Percentiles rank a stretch among this genome's conserved stretches.
Evolutionary conservation across 1,284 basidiomycete genomes (phyloP).

Genomic region (Melanopsichium pennsylvanicum): DNA sequence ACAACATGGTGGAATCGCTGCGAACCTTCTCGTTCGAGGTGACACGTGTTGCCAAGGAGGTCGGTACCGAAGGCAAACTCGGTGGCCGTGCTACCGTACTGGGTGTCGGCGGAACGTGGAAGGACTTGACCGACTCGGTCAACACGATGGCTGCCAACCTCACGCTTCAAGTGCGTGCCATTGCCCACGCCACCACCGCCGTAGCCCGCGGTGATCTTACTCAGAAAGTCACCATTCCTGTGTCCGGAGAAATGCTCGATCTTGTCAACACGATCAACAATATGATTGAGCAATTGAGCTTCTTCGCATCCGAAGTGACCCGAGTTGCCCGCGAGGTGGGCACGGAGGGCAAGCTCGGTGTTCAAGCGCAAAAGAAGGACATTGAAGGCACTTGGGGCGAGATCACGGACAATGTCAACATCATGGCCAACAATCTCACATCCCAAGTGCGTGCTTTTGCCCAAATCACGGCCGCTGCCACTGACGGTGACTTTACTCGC

Average conservation of each 20-base stretch:
- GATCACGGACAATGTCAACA: conserved; percentile 80
- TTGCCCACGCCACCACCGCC: conserved; percentile 92
- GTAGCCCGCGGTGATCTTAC: conserved; percentile 93
- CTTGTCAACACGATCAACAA: conserved; percentile 76
- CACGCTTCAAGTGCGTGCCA: conserved; percentile 92
- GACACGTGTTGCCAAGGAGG: conserved; percentile 65
- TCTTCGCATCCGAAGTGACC: conserved; percentile 93
- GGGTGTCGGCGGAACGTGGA: conserved; percentile 67
- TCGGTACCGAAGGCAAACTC: conserved; percentile 66
- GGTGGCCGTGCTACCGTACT: conserved; percentile 65
- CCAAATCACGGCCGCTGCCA: conserved; percentile 97
- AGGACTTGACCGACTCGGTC: conserved; percentile 84
- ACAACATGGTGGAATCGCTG: conserved; percentile 66
- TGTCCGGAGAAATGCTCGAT: conserved; percentile 92
- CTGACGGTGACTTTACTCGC: conserved; percentile 97
- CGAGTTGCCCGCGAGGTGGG: conserved; percentile 94
- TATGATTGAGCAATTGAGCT: conserved; percentile 72
- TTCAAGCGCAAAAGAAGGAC: conserved; percentile 95
- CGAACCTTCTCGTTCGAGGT: conserved; percentile 66
- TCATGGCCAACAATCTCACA: conserved; percentile 80
- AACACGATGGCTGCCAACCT: conserved; percentile 72
- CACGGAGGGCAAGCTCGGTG: conserved; percentile 94
- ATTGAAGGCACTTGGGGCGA: conserved; percentile 99
- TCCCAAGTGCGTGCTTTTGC: conserved; percentile 99
- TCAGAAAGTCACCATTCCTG: conserved; percentile 88